Conservation (phyloP, 768 basidiomycete species). For the Boletus insuetus region DNA sequence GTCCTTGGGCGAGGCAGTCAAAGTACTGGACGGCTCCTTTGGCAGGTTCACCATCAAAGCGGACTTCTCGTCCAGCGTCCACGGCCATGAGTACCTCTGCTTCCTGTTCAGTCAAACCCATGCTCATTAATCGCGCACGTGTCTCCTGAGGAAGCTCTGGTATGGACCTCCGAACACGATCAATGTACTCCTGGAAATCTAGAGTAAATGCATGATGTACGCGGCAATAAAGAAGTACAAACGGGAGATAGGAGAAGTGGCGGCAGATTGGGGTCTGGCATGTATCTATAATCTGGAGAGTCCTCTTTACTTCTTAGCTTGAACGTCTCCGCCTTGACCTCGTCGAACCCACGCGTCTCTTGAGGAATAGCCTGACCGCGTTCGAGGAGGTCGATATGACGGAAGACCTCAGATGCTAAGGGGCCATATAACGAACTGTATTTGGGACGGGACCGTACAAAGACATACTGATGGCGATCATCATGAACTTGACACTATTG, state of each 20-base stretch:
- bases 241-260: conserved; percentile 59
- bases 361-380: conserved; percentile 51
- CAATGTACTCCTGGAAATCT: conserved; percentile 57
- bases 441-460: neutral
- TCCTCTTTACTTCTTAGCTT: conserved; percentile 87
- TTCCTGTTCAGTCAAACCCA: conserved; percentile 61
- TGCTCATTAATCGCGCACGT: conserved; percentile 51
- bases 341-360: conserved; percentile 91
- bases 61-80: conserved; percentile 61
- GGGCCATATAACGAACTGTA: neutral
- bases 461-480: conserved; percentile 74
- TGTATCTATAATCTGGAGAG: conserved; percentile 94
- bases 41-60: conserved; percentile 54
- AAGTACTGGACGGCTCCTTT: conserved; percentile 74
- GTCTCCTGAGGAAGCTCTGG: conserved; percentile 77
- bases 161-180: conserved; percentile 47
- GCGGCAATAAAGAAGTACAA: conserved; percentile 8
- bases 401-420: conserved; percentile 76
- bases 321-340: conserved; percentile 77
- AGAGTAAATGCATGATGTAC: neutral
- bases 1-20: conserved; percentile 53
- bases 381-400: conserved; percentile 65
- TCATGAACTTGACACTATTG: conserved; percentile 50
- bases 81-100: conserved; percentile 73
- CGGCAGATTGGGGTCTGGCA: conserved; percentile 95